Evolutionary conservation across 805 yeast species (phyloP), one percentile per base, ranked within the genome.

Genomic region (Barnettozyma pratensis): DNA sequence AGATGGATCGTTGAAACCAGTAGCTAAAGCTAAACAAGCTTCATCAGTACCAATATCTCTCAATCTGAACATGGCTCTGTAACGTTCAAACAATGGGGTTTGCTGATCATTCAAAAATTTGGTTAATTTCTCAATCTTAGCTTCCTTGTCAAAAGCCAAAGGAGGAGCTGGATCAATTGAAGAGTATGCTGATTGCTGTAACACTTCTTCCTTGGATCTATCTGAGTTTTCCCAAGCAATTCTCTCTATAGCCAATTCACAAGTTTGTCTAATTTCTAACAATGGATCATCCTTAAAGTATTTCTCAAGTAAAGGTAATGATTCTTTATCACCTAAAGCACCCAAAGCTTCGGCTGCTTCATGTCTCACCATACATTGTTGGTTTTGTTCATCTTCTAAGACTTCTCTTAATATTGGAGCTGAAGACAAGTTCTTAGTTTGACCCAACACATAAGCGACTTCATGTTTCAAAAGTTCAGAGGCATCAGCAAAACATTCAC

Each of bases 301-400:
- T 46, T 81, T 71, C 53, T 78, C 69, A 57, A 94, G 77, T 42
- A 90, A 64, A 1, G 73, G 78, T 48, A 94, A 66, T 11, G 96
- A 85, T 6, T 79, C 84, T 38, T 69, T 67, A 66, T 90, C 96
- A 42, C 96, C 96, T 45, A 94, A 74, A 40, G 99, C 99, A 53
- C 99, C 99, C 47, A 94, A 75, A 39, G 98, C 99, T 70, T 94
- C 99, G 7, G 99, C 99, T 14, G 99, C 99, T 69, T 94, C 99
- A 67, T 94, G 99, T 68, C 99, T 85, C 36, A 94, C 99, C 98
- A 94, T 94, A 52, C 87, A 75, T 64, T 87, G 94, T 72, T 92
- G 98, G 57, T 73, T 74, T 12, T 72, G 56, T 27, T 64, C 61
- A 65, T 84, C 82, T 43, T 70, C 68, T 59, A 94, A 75, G 26